Conservation (phyloP, 73 alveolate species). For the Paramecium tetraurelia region DNA sequence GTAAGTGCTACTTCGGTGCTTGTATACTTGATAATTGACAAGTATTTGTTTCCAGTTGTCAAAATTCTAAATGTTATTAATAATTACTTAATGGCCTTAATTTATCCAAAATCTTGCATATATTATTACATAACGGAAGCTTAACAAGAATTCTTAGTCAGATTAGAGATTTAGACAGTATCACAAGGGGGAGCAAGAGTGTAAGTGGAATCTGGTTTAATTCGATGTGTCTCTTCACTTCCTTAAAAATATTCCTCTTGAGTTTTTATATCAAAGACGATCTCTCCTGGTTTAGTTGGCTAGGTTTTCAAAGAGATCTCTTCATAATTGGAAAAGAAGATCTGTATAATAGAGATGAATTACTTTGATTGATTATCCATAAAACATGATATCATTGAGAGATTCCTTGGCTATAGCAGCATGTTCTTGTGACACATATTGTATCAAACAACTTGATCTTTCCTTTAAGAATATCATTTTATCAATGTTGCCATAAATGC, state of each 20-base stretch:
- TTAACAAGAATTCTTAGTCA: neutral
- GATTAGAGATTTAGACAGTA: neutral
- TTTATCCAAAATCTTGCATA: neutral
- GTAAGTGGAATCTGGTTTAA: conserved; percentile 34
- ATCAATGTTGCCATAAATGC: conserved; percentile 52
- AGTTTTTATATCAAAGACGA: conserved; percentile 1
- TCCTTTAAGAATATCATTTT: conserved; percentile 56
- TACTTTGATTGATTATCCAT: conserved; percentile 55
- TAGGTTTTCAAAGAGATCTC: conserved; percentile 29
- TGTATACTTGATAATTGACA: neutral
- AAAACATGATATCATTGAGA: conserved; percentile 44
- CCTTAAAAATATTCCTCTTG: conserved; percentile 38
- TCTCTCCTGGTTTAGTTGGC: conserved; percentile 35
- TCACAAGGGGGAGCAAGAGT: conserved; percentile 40
- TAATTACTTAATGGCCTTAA: neutral
- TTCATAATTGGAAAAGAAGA: conserved; percentile 42
- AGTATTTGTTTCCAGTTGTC: neutral
- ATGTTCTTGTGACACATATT: conserved; percentile 34
- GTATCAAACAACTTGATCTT: conserved; percentile 45
- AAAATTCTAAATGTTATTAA: neutral
- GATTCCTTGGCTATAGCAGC: conserved; percentile 59
- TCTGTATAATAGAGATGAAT: neutral
- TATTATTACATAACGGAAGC: neutral
- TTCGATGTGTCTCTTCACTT: conserved; percentile 19
- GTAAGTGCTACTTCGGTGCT: neutral